Base-by-base conservation (phyloP, 2,329 filamentous ascomycete genomes). In the Byssochlamys sp. region DNA sequence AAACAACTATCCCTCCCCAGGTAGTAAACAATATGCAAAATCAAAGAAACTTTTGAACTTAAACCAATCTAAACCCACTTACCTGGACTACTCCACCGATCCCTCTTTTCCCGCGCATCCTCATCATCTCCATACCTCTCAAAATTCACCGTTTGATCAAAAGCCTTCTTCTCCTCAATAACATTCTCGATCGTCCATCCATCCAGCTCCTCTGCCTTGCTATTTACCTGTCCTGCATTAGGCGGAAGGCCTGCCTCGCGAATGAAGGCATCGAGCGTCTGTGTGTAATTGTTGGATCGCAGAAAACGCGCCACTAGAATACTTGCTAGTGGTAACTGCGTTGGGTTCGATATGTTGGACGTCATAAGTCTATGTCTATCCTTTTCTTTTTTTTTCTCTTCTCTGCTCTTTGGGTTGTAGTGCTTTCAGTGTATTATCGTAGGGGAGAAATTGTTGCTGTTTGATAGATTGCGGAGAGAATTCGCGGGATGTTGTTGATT, bases 231-330 rank as follows among this genome's bases (percentile, higher is more conserved):
- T 61, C 80, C 83, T 52, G 74, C 77, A 69, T 83, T 77, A 19
- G 71, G 60, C 11, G 80, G 73, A 19, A 86, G 71, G 4, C 75
- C 78, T 9, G 82, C 81, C 68, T 85, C 83, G 52, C 70, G 65
- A 57, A 85, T 72, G 65, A 85, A 85, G n/a, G 77, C 78, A 27
- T 77, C 71, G 26, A 85, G 73, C 24, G 83, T 84, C 75, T 85
- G 65, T 2, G 65, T 62, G 60, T 76, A 77, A 57, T 73, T 69
- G 60, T 77, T 74, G 4, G 70, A 67, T 54, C 74, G 71, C 33
- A 78, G 64, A 52, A 75, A 78, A 5, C 75, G 72, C 35, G 76
- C 76, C 39, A 78, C 73, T 14, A 78, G 63, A 4, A 71, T 66
- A 55, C 67, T 67, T 52, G 69, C 64, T 39, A 72, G 61, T 28